A percentile compares a stretch with the other conserved stretches of the same genome.
These are phyloP conservation scores for Ceratobasidium sp. DNA, from an alignment of 1,284 basidiomycete species.

Conservation along the genomic window DNA sequence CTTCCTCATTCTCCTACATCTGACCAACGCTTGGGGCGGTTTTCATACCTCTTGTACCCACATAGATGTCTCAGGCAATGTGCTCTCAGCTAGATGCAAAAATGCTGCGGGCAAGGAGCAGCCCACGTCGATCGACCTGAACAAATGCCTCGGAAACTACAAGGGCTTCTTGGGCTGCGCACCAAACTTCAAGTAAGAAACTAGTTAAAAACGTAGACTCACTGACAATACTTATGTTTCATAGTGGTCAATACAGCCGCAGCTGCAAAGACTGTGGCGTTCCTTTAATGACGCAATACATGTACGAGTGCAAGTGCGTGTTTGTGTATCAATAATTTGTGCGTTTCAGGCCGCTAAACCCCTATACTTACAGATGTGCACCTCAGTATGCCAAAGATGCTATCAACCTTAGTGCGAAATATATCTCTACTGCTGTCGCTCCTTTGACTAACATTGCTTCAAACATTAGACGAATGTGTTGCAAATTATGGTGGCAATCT, in stretches of 20 bases:
- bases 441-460: too few species aligned
- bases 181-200: slow-evolving; percentile 5
- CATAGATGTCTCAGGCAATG: not conserved
- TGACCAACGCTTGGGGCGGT: not conserved
- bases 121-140: not conserved
- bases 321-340: not conserved
- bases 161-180: not conserved
- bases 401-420: too few species aligned
- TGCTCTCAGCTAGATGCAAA: not conserved
- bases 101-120: not conserved
- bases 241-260: not conserved
- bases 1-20: not conserved
- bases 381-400: not conserved
- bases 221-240: not conserved
- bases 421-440: too few species aligned
- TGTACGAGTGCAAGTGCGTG: not conserved
- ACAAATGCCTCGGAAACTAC: slow-evolving; percentile 1
- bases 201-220: not conserved
- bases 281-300: not conserved
- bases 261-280: not conserved
- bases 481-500: too few species aligned
- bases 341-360: not conserved
- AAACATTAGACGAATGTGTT: too few species aligned
- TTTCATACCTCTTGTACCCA: not conserved
- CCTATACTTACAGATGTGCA: not conserved